Conservation (phyloP, 176 grass and related monocot genomes). For the Phragmites australis region DNA sequence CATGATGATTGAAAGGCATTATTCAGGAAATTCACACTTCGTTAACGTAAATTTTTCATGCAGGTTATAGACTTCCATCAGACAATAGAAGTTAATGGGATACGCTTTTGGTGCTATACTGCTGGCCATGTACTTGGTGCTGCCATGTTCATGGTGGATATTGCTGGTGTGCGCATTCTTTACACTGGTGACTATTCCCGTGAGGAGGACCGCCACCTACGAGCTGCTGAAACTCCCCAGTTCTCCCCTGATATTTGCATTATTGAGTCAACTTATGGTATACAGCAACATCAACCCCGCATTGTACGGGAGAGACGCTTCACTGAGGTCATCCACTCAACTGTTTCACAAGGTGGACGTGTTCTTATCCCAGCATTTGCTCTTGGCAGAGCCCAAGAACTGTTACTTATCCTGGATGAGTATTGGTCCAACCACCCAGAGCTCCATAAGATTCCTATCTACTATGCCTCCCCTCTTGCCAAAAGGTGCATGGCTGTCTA, state of each 20-base stretch:
- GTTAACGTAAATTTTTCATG: slow-evolving; percentile 19
- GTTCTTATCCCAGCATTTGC: slow-evolving; percentile 95
- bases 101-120: slow-evolving; percentile 99
- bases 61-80: slow-evolving; percentile 99
- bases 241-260: slow-evolving; percentile 92
- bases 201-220: slow-evolving; percentile 87
- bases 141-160: slow-evolving; percentile 99
- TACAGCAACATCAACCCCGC: slow-evolving; percentile 84
- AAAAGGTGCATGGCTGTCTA: slow-evolving; percentile 98
- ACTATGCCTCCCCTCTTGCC: slow-evolving; percentile 90
- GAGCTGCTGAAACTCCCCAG: slow-evolving; percentile 82
- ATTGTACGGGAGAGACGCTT: slow-evolving; percentile 81
- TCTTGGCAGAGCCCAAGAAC: slow-evolving; percentile 89
- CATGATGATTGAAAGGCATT: background rate
- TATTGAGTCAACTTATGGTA: slow-evolving; percentile 89
- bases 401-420: slow-evolving; percentile 91
- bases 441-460: slow-evolving; percentile 95
- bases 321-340: slow-evolving; percentile 83
- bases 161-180: slow-evolving; percentile 86
- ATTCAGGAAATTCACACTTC: background rate
- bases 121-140: slow-evolving; percentile 94
- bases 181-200: slow-evolving; percentile 94
- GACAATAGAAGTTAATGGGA: slow-evolving; percentile 90
- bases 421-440: slow-evolving; percentile 92
- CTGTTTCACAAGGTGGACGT: slow-evolving; percentile 73